These are phyloP conservation scores for Cordyceps pruinosa DNA, from an alignment of 2,329 filamentous ascomycete species.

Conservation along the genomic window DNA sequence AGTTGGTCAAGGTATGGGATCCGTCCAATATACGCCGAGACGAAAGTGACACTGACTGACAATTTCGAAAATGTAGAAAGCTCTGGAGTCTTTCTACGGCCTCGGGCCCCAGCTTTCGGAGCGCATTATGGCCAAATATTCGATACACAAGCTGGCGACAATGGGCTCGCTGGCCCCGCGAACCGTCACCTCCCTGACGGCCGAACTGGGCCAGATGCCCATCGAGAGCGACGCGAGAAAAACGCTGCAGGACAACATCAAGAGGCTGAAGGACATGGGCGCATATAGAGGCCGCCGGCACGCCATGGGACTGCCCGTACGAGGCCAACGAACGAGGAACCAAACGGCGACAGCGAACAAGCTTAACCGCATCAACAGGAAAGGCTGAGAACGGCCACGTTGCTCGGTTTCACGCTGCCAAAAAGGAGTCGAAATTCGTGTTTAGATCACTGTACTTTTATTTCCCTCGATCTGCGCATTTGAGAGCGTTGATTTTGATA, in stretches of 20 bases:
- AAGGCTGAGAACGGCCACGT: background rate
- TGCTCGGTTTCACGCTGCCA: background rate
- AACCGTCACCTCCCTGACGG: conserved; percentile 74
- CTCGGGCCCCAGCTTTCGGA: conserved; percentile 64
- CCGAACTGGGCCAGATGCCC: conserved; percentile 83
- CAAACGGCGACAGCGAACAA: conserved; percentile 58
- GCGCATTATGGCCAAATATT: conserved; percentile 79
- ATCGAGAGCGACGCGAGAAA: conserved; percentile 84
- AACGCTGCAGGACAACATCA: conserved; percentile 77
- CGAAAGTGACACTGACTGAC: background rate
- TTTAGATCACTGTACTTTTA: conserved; percentile 7
- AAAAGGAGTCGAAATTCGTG: background rate
- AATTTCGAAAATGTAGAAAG: conserved; percentile 42
- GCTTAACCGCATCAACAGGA: conserved; percentile 52
- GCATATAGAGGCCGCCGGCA: conserved; percentile 83
- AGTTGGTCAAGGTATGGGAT: conserved; percentile 70
- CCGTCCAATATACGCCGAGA: background rate
- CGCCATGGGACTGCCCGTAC: conserved; percentile 84
- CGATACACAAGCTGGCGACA: conserved; percentile 76
- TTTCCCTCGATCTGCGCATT: background rate
- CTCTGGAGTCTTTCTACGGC: conserved; percentile 79
- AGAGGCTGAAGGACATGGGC: conserved; percentile 81
- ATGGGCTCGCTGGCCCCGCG: conserved; percentile 68
- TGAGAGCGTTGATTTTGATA: background rate
- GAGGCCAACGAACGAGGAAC: conserved; percentile 81